phyloP scores from a whole-genome alignment of 192 early-diverging fungal species.

The Cetraspora pellucida region DNA sequence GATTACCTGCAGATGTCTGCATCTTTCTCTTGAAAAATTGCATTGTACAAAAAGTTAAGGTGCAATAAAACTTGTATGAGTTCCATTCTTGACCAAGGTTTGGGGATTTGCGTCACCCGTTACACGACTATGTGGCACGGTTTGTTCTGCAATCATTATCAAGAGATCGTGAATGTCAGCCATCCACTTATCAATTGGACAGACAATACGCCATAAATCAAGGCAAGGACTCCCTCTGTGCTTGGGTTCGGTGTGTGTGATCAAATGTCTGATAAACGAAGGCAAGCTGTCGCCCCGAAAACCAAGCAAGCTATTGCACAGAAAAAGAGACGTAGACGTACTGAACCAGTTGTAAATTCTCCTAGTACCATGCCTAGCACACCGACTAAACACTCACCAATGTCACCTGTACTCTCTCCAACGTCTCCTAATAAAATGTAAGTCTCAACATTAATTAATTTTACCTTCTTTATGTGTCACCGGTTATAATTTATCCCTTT shows the following conservation, averaged over 20 bases:
- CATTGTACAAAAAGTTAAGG: too few relatives aligned
- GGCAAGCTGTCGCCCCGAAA: conserved; percentile 24
- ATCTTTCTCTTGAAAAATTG: too few relatives aligned
- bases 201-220: conserved; percentile 1
- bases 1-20: too few relatives aligned
- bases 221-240: background rate
- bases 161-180: conserved; percentile 3
- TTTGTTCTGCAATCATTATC: background rate
- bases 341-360: conserved; percentile 7
- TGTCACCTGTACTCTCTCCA: conserved; percentile 11
- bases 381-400: background rate
- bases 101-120: too few relatives aligned
- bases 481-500: too few relatives aligned
- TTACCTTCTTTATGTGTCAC: too few relatives aligned
- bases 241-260: background rate
- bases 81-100: too few relatives aligned
- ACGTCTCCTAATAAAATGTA: conserved; percentile 27
- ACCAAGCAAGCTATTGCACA: conserved; percentile 30
- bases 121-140: background rate
- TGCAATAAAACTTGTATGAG: too few relatives aligned
- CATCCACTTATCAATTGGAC: background rate
- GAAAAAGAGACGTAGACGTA: conserved; percentile 31
- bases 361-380: conserved; percentile 1
- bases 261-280: conserved; percentile 34
- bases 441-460: background rate